These are phyloP conservation scores for Pythium aristosporum DNA, from an alignment of 352 stramenopile genomes.

Conservation along the genomic window DNA sequence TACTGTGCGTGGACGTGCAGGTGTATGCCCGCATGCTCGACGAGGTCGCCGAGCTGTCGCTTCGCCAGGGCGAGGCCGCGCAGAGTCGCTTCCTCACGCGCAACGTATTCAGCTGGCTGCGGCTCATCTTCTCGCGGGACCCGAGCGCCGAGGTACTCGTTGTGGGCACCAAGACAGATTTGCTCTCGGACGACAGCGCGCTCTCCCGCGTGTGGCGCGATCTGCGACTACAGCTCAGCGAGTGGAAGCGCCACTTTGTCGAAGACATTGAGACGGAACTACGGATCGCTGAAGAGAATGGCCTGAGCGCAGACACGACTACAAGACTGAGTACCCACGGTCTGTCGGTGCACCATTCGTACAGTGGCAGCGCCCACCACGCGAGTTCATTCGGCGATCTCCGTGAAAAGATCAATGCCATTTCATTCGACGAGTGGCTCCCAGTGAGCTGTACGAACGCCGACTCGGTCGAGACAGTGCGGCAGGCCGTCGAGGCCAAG, in stretches of 20 bases:
- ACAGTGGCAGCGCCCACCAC: slow-evolving; percentile 23
- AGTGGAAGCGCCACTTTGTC: slow-evolving; percentile 23
- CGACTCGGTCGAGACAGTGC: slow-evolving; percentile 4
- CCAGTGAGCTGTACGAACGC: slow-evolving; percentile 16
- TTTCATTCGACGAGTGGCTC: slow-evolving; percentile 21
- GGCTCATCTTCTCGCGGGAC: slow-evolving; percentile 19
- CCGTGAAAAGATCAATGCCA: slow-evolving; percentile 17
- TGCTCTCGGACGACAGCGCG: slow-evolving; percentile 5
- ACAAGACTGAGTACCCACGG: neutral
- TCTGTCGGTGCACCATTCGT: slow-evolving; percentile 14
- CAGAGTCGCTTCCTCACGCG: slow-evolving; percentile 10
- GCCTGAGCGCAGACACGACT: neutral
- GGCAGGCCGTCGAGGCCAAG: slow-evolving; percentile 11
- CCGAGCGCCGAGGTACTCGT: slow-evolving; percentile 19
- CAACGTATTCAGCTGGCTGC: slow-evolving; percentile 24
- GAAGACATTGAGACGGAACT: slow-evolving; percentile 18
- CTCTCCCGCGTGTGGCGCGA: slow-evolving; percentile 12
- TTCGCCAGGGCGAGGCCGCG: slow-evolving; percentile 9
- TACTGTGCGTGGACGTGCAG: slow-evolving; percentile 20
- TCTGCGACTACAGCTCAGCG: slow-evolving; percentile 14
- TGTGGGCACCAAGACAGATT: slow-evolving; percentile 24
- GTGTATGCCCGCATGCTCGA: slow-evolving; percentile 16
- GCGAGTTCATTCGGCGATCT: slow-evolving; percentile 18
- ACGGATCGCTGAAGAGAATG: slow-evolving; percentile 16
- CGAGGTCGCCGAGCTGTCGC: neutral